Evolutionary conservation across 768 basidiomycete genomes (phyloP).

Genomic region (Pluteus cervinus): DNA sequence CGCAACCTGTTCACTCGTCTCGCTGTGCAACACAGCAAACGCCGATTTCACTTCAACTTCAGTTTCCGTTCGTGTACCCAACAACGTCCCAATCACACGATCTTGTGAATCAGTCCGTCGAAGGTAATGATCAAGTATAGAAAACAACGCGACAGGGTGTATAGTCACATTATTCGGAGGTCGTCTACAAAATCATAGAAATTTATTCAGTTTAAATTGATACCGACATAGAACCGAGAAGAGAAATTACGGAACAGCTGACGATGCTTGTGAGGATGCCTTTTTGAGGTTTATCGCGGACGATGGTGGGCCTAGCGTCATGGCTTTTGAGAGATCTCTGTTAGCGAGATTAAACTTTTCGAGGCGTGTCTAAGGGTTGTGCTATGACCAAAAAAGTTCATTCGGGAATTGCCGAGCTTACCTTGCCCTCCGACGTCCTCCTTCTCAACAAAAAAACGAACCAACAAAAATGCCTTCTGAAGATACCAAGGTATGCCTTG

Average conservation of each 20-base stretch:
- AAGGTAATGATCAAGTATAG: constrained; percentile 95
- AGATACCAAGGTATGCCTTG: constrained; percentile 69
- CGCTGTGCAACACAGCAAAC: constrained; percentile 90
- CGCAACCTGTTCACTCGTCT: constrained; percentile 88
- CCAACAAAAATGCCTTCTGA: constrained; percentile 69
- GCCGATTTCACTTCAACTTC: constrained; percentile 76
- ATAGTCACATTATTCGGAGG: constrained; percentile 72
- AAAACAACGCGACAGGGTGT: constrained; percentile 89
- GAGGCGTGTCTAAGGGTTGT: constrained; percentile 9
- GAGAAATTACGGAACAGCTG: constrained; percentile 1
- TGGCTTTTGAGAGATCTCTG: constrained; percentile 20
- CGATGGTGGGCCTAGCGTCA: constrained; percentile 44
- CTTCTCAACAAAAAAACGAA: constrained; percentile 13
- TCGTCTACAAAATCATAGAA: constrained; percentile 42
- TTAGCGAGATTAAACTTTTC: constrained; percentile 2
- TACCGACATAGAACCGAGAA: too few species aligned
- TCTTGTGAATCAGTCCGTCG: constrained; percentile 76
- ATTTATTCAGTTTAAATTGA: constrained; percentile 2
- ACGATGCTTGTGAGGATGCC: constrained; percentile 19
- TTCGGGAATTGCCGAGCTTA: constrained; percentile 31
- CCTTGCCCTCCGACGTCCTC: constrained; percentile 13
- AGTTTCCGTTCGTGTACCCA: constrained; percentile 69
- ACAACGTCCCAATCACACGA: constrained; percentile 92
- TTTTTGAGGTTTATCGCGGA: constrained; percentile 46
- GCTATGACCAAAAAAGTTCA: constrained; percentile 24